These are phyloP conservation scores for Xylaria sp. DNA, from an alignment of 2,329 filamentous ascomycete species.

Conservation along the genomic window DNA sequence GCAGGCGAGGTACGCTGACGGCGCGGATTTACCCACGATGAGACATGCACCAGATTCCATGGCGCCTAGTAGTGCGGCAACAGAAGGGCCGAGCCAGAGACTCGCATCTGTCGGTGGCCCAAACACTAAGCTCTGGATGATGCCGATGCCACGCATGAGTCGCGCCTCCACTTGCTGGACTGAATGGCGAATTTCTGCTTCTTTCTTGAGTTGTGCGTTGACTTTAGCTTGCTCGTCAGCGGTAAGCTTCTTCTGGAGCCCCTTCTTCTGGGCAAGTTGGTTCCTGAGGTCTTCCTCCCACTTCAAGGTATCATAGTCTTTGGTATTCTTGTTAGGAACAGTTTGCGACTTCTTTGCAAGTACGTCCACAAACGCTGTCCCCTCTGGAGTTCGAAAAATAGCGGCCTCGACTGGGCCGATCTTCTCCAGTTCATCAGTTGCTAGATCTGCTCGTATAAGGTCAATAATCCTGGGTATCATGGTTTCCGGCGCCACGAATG, in stretches of 20 bases:
- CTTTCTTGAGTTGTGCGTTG: slow-evolving; percentile 89
- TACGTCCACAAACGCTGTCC: slow-evolving; percentile 89
- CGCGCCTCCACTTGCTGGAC: slow-evolving; percentile 76
- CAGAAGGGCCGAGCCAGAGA: slow-evolving; percentile 86
- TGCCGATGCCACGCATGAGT: slow-evolving; percentile 84
- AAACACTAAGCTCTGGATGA: slow-evolving; percentile 82
- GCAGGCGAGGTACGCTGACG: slow-evolving; percentile 82
- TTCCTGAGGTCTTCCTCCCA: slow-evolving; percentile 94
- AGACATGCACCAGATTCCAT: slow-evolving; percentile 85
- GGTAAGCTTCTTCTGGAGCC: slow-evolving; percentile 88
- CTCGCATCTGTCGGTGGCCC: slow-evolving; percentile 91
- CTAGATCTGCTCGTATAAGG: slow-evolving; percentile 79
- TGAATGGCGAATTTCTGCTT: slow-evolving; percentile 79
- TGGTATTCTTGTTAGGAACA: slow-evolving; percentile 85
- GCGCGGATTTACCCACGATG: slow-evolving; percentile 82
- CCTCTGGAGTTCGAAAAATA: slow-evolving; percentile 91
- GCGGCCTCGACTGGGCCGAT: slow-evolving; percentile 90
- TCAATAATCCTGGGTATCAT: slow-evolving; percentile 81
- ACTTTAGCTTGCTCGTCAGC: slow-evolving; percentile 90
- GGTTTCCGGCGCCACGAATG: slow-evolving; percentile 88
- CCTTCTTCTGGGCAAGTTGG: slow-evolving; percentile 93
- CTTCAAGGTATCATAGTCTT: slow-evolving; percentile 94
- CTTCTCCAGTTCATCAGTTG: slow-evolving; percentile 73
- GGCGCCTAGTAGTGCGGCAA: slow-evolving; percentile 76
- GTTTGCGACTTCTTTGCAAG: slow-evolving; percentile 81